These are phyloP conservation scores for Alloteropsis semialata DNA, from an alignment of 176 grass and related monocot genomes.

Conservation along the genomic window DNA sequence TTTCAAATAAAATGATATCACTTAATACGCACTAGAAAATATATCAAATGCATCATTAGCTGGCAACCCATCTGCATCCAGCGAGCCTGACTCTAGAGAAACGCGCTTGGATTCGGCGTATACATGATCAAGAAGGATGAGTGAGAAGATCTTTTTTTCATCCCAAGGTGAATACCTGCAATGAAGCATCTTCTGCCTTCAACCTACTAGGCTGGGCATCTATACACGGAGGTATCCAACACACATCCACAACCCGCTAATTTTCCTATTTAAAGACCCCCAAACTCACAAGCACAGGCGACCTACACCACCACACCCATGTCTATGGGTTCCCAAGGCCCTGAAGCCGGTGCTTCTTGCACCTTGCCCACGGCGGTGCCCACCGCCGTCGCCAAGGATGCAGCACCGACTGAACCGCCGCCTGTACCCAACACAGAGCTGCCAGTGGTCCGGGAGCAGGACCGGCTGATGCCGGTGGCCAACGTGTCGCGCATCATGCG, in stretches of 20 bases:
- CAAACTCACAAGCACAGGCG: neutral
- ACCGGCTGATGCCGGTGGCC: constrained; percentile 57
- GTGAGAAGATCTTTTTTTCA: no score
- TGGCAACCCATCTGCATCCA: neutral
- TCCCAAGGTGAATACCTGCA: neutral
- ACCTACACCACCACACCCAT: neutral
- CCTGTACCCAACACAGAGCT: neutral
- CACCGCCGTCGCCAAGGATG: neutral
- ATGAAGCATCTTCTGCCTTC: neutral
- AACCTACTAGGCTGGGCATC: neutral
- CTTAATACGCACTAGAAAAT: neutral
- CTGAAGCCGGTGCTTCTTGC: neutral
- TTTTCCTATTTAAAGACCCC: constrained; percentile 22
- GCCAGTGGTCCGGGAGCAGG: constrained; percentile 47
- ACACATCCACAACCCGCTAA: no score
- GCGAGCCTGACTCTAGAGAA: neutral
- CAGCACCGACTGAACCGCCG: neutral
- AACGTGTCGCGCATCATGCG: constrained; percentile 84
- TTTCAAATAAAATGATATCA: neutral
- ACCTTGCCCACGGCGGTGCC: neutral
- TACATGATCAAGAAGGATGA: no score
- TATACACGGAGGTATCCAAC: neutral
- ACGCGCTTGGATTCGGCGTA: no score
- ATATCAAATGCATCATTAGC: neutral
- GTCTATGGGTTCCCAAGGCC: neutral